A percentile compares a stretch with the other conserved stretches of the same genome.
Conservation (phyloP, 2,329 filamentous ascomycete species). For the Sclerotinia glacialis region DNA sequence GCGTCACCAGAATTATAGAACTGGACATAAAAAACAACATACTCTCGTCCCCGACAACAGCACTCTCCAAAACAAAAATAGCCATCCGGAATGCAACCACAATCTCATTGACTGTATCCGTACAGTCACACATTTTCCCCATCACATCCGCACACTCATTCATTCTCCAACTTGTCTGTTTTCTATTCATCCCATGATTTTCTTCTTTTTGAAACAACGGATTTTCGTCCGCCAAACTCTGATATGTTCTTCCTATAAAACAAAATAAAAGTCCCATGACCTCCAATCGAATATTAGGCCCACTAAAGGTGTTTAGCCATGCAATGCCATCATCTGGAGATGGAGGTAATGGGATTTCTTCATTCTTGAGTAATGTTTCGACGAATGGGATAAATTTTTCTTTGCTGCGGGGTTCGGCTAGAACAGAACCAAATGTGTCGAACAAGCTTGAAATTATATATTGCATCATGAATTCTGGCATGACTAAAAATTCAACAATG, state of each 20-base stretch:
- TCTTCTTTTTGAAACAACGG: conserved; percentile 31
- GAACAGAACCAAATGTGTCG: conserved; percentile 28
- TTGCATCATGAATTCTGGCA: conserved; percentile 30
- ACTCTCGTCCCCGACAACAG: conserved; percentile 12
- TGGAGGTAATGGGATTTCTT: conserved; percentile 31
- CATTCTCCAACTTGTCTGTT: conserved; percentile 37
- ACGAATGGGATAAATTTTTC: conserved; percentile 29
- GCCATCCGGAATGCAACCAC: conserved; percentile 22
- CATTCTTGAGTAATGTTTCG: conserved; percentile 32
- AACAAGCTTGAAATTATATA: conserved; percentile 31
- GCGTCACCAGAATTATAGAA: neutral
- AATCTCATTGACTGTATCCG: conserved; percentile 26
- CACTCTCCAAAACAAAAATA: conserved; percentile 5
- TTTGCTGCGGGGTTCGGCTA: conserved; percentile 27
- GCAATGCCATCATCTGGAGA: conserved; percentile 34
- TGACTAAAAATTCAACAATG: conserved; percentile 21
- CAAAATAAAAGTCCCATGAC: conserved; percentile 36
- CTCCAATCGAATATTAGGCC: conserved; percentile 36
- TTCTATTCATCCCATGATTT: conserved; percentile 32
- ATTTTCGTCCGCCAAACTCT: conserved; percentile 34
- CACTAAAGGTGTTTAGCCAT: conserved; percentile 36
- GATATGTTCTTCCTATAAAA: conserved; percentile 34
- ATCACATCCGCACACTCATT: conserved; percentile 37
- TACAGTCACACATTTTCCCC: conserved; percentile 19
- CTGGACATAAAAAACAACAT: neutral